These are phyloP conservation scores for Colletotrichum camelliae DNA, from an alignment of 2,329 filamentous ascomycete species.

Conservation along the genomic window DNA sequence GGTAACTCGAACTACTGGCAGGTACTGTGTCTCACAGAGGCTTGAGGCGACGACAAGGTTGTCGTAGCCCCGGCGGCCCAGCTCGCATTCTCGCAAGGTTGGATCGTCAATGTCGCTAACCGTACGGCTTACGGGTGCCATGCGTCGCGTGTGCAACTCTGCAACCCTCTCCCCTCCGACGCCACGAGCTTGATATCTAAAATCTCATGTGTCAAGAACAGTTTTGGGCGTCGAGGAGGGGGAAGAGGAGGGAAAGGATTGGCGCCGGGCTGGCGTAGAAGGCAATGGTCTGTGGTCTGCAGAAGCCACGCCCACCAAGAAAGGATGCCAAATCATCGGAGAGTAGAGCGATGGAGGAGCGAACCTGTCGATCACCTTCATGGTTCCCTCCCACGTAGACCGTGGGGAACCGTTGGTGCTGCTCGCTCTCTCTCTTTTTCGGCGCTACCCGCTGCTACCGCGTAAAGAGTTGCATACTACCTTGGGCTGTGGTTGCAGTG, in stretches of 20 bases:
- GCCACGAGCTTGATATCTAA: background rate
- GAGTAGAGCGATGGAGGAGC: background rate
- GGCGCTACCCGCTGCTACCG: slow-evolving; percentile 15
- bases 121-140: background rate
- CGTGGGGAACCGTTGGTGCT: background rate
- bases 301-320: background rate
- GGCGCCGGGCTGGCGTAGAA: background rate
- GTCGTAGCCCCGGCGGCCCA: background rate
- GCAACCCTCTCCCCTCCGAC: background rate
- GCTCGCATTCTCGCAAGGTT: background rate
- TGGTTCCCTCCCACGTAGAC: background rate
- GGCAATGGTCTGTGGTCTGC: background rate
- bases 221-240: background rate
- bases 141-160: background rate
- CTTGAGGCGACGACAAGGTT: background rate
- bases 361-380: slow-evolving; percentile 3
- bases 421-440: background rate
- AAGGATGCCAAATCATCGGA: background rate
- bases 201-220: background rate
- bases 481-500: background rate
- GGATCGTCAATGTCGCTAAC: background rate
- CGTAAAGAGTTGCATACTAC: background rate
- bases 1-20: background rate
- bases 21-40: background rate
- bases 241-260: background rate